Base-by-base conservation (phyloP, 2,329 filamentous ascomycete genomes). In the Kalaharituber pfeilii region DNA sequence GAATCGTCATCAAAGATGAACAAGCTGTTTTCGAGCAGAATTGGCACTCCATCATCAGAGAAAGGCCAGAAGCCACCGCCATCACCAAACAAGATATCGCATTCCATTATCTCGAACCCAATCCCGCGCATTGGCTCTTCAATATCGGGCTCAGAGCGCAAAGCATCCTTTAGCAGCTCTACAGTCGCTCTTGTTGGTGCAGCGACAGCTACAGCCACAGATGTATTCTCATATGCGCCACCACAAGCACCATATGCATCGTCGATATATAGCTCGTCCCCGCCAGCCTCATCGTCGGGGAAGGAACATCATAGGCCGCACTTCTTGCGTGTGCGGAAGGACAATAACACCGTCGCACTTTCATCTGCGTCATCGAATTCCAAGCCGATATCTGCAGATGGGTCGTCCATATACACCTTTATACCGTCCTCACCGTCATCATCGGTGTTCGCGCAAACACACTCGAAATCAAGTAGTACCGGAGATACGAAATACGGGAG, bases 351-450 rank as follows among this genome's bases (percentile, higher is more conserved):
- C 33, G 69, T 81, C 0, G 75, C 77, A 1, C 67, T 82, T 1
- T 82, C 79, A 0, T 82, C 80, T 1, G 78, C 78, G 1, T 78
- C 73, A 57, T 81, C 78, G 56, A 82, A 79, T 53, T 82, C 79
- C 5, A 74, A 75, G 60, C 76, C 79, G 1, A 82, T 63, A 76
- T 79, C 5, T 77, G 72, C 60, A 76, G 77, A 26, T 76, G 79
- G 3, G 73, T 79, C 51, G 54, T 79, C 79, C 2, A 68, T 82
- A 3, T 82, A 82, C 65, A 80, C 75, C 0, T 83, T 83, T 62
- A 75, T 76, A 0, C 79, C 80, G 1, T 75, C 79, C 2, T 81
- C 79, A 2, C 79, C 79, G 3, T 74, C 73, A 7, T 73, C 76
- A 29, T 71, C 72, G n/a, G 61, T 62, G 18, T 60, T 62, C 27